Base-by-base conservation (phyloP, 345 rosid species). In the Tarenaya hassleriana region DNA sequence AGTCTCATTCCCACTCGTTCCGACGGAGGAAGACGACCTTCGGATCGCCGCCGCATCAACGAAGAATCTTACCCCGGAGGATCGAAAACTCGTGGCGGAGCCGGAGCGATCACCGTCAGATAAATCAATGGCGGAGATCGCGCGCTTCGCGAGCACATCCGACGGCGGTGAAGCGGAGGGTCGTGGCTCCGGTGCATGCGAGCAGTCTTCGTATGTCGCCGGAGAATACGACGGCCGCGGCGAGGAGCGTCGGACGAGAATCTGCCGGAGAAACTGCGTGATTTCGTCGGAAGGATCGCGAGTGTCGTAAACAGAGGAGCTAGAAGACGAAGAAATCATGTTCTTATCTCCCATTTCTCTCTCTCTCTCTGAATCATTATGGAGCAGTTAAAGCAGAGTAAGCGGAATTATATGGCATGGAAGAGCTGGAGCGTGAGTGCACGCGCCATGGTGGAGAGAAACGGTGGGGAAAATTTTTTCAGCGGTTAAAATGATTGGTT, bases 241-340 rank as follows among this genome's bases (percentile, higher is more conserved):
- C 12, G 82, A 48, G 14, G 88, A 69, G 39, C 92, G 78, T 52
- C 79, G 82, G 64, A 61, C 74, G 29, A 82, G 66, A 68, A 85
- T 70, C 49, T 82, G 92, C 18, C 73, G 76, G 50, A 88, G 81
- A 56, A 85, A 75, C 63, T 53, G 64, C 45, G 97, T 80, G 57
- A 85, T 72, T 12, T 88, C 89, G 62, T 85, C 85, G 10, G 84
- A 64, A 33, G 61, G 72, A 34, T 9, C n/a, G 40, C 51, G 52
- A 46, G 42, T 58, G 20, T 62, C 70, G 60, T 67, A 57, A 60
- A 52, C 10, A 39, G 56, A 67, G 15, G 41, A 1, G 16, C 52
- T 10, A 17, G 75, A 60, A 10, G 75, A 60, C 44, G 73, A 35
- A 1, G 50, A 55, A 3, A 56, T 41, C 40, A 66, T 61, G 42